These are phyloP conservation scores for Panicum hallii DNA, from an alignment of 202 grass and related monocot species.

Conservation along the genomic window DNA sequence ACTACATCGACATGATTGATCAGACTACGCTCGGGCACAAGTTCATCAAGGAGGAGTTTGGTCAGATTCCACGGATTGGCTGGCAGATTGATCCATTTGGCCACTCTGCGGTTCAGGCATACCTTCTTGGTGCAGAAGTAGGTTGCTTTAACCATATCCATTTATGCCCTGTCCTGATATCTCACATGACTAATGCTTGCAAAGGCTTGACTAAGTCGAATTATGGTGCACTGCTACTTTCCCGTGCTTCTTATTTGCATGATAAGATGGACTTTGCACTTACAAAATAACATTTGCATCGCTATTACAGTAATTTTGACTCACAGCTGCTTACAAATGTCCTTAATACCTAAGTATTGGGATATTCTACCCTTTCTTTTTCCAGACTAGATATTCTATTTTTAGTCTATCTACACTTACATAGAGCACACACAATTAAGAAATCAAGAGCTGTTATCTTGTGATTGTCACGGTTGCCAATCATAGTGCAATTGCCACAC, in stretches of 20 bases:
- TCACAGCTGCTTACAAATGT: not conserved
- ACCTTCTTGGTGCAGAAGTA: constrained; percentile 85
- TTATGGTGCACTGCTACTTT: not conserved
- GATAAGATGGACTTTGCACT: constrained; percentile 17
- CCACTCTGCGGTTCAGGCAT: constrained; percentile 92
- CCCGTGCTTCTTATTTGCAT: not conserved
- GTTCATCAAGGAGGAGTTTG: constrained; percentile 85
- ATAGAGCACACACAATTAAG: not conserved
- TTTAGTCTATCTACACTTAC: not conserved
- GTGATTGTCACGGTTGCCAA: not conserved
- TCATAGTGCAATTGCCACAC: constrained; percentile 19
- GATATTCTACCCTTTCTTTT: constrained; percentile 6
- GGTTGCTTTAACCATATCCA: not conserved
- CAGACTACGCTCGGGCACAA: constrained; percentile 86
- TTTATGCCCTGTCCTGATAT: constrained; percentile 14
- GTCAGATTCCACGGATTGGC: constrained; percentile 78
- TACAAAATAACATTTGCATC: not conserved
- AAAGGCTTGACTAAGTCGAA: not conserved
- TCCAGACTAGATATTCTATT: not conserved
- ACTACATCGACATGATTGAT: constrained; percentile 98
- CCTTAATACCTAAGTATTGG: constrained; percentile 1
- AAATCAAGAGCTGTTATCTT: constrained; percentile 2
- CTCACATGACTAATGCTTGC: constrained; percentile 6
- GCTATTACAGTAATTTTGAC: constrained; percentile 6
- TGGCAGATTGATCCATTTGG: constrained; percentile 99